Evolutionary conservation across 208 protist genomes (phyloP).

Genomic region (Trypanosoma rangeli): DNA sequence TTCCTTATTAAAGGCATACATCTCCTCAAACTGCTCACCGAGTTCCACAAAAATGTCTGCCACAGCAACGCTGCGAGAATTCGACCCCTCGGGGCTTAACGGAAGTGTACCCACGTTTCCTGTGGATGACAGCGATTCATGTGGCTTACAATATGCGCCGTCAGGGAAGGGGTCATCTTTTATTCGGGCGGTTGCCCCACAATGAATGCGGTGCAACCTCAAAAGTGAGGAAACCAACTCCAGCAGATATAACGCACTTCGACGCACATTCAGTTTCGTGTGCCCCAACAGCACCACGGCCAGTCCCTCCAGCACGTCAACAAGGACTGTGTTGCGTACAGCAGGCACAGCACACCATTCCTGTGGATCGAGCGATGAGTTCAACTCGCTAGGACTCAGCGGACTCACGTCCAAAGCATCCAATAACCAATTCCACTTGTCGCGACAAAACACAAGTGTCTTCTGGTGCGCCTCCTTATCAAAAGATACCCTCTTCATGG

Average conservation of each 20-base stretch:
- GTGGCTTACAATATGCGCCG: not conserved
- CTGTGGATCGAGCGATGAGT: not conserved
- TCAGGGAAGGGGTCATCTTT: not conserved
- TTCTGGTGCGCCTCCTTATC: not conserved
- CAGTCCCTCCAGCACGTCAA: conserved; percentile 27
- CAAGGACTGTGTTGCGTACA: conserved; percentile 1
- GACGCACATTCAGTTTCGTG: conserved; percentile 5
- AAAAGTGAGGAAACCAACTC: conserved; percentile 24
- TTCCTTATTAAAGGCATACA: conserved; percentile 20
- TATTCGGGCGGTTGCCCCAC: not conserved
- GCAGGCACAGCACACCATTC: conserved; percentile 19
- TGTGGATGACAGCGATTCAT: not conserved
- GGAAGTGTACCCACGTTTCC: not conserved
- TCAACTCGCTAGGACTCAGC: not conserved
- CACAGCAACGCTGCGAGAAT: conserved; percentile 1
- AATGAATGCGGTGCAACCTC: conserved; percentile 14
- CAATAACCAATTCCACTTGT: conserved; percentile 24
- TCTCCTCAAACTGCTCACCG: conserved; percentile 24
- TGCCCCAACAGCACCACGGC: conserved; percentile 25
- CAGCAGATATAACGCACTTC: conserved; percentile 9
- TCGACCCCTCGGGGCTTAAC: not conserved
- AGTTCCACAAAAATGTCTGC: conserved; percentile 24
- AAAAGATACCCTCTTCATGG: not conserved
- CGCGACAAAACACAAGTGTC: not conserved
- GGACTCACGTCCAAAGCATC: conserved; percentile 14